Evolutionary conservation across 1,284 basidiomycete genomes (phyloP).

Genomic region (Bondarzewia mesenterica): DNA sequence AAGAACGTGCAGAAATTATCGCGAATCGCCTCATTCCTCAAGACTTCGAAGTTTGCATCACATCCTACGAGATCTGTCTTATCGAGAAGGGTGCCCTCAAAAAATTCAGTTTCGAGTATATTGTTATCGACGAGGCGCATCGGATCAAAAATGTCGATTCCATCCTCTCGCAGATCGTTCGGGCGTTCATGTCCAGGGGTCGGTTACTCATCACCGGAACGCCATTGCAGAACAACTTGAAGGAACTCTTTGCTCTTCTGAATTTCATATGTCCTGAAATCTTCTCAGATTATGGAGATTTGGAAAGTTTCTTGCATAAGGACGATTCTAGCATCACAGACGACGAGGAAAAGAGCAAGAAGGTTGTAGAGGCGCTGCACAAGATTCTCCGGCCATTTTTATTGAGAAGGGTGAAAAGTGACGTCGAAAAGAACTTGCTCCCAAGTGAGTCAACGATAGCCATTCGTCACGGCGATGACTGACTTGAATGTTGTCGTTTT

Average conservation of each 20-base stretch:
- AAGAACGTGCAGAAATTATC: conserved; percentile 84
- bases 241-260: conserved; percentile 92
- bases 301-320: conserved; percentile 75
- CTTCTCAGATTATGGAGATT: conserved; percentile 67
- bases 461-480: not conserved
- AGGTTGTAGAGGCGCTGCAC: conserved; percentile 94
- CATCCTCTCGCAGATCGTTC: conserved; percentile 91
- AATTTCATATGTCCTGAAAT: conserved; percentile 92
- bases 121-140: conserved; percentile 98
- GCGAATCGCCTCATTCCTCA: conserved; percentile 73
- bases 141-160: conserved; percentile 99
- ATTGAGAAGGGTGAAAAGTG: conserved; percentile 90
- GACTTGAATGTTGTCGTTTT: conserved; percentile 7
- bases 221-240: conserved; percentile 95
- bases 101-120: conserved; percentile 97
- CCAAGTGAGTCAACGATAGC: conserved; percentile 56
- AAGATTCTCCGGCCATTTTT: conserved; percentile 96
- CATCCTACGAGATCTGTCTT: conserved; percentile 96
- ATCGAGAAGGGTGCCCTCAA: conserved; percentile 90
- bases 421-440: conserved; percentile 94
- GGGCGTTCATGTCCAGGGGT: conserved; percentile 84
- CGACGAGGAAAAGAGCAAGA: conserved; percentile 86
- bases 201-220: conserved; percentile 95
- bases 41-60: conserved; percentile 93
- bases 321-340: conserved; percentile 65